phyloP scores from a whole-genome alignment of 257 asterid species.

The Solanum chiquidenum region DNA sequence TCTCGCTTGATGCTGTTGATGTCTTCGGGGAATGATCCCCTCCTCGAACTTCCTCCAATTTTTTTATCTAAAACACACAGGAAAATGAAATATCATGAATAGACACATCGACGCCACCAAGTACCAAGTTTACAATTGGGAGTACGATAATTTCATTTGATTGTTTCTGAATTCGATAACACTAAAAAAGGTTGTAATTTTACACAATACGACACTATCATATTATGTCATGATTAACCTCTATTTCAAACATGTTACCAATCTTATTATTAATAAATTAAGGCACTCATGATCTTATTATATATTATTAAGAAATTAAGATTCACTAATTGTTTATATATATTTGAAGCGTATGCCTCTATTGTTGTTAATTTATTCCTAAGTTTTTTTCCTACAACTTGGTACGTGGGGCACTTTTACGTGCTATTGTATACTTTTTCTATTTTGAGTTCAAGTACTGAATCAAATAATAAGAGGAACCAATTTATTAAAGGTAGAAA shows the following conservation, averaged over 20 bases:
- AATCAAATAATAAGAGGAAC: not conserved
- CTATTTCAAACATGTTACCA: not conserved
- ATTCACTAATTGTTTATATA: not conserved
- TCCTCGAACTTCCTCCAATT: slow-evolving; percentile 42
- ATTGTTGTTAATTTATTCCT: not conserved
- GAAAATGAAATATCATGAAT: not conserved
- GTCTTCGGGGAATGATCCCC: slow-evolving; percentile 40
- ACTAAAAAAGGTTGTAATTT: too few relatives aligned
- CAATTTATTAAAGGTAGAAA: not conserved
- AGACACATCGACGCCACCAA: too few relatives aligned
- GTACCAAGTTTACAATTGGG: too few relatives aligned
- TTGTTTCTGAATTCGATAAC: too few relatives aligned
- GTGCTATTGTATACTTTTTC: not conserved
- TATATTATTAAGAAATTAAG: not conserved
- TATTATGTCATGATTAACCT: too few relatives aligned
- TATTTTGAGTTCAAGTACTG: not conserved
- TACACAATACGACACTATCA: too few relatives aligned
- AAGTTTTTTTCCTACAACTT: not conserved
- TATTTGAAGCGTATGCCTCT: too few relatives aligned
- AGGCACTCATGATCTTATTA: not conserved
- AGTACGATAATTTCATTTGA: too few relatives aligned
- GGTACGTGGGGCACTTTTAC: not conserved
- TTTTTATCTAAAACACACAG: slow-evolving; percentile 29
- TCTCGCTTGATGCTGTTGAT: slow-evolving; percentile 35
- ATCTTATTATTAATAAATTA: not conserved